phyloP scores from a whole-genome alignment of 306 rosid species.

The Malus sieversii region DNA sequence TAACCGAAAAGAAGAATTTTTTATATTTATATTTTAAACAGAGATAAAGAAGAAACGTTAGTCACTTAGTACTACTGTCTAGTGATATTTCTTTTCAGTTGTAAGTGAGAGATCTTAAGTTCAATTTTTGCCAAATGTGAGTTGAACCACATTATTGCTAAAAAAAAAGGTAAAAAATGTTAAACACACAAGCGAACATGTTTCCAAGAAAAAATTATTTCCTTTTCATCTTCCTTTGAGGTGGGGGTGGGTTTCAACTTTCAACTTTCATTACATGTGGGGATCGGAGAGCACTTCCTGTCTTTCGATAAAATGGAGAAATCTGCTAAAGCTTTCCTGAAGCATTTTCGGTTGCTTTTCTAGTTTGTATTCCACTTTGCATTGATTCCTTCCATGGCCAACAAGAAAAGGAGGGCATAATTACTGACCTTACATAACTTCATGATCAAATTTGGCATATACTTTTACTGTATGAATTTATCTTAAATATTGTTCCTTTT shows the following conservation, averaged over 20 bases:
- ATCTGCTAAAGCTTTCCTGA: neutral
- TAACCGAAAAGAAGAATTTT: no score
- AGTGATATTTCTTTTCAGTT: no score
- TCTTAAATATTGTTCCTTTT: neutral
- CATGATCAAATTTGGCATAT: neutral
- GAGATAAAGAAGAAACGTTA: no score
- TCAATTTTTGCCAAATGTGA: no score
- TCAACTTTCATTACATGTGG: neutral
- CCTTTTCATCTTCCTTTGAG: neutral
- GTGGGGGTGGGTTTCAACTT: no score
- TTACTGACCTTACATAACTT: neutral
- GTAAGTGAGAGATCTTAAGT: no score
- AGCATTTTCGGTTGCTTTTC: neutral
- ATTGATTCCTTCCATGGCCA: constrained; percentile 18
- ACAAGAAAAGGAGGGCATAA: constrained; percentile 5
- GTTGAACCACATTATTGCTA: no score
- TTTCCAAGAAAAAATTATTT: no score
- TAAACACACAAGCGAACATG: no score
- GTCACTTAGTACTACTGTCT: no score
- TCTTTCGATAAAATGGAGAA: constrained; percentile 8
- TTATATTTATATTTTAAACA: no score
- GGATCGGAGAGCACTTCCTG: neutral
- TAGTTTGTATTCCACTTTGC: neutral
- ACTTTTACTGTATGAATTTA: neutral
- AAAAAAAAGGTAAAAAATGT: no score